phyloP scores from a whole-genome alignment of 1,284 basidiomycete species.

The Apiotrichum laibachii region DNA sequence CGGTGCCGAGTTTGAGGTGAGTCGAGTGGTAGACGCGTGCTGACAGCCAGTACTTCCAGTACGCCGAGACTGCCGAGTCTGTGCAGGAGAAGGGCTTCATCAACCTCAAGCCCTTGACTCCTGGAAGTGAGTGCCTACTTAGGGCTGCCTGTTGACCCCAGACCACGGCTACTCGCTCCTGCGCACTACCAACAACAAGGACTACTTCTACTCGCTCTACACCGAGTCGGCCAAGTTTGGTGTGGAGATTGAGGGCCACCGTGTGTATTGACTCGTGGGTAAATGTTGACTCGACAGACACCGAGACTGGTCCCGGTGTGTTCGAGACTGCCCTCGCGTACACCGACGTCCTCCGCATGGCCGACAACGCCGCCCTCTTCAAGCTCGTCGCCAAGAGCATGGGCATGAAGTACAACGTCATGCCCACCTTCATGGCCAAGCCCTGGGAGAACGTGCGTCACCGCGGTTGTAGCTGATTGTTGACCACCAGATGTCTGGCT shows the following conservation, averaged over 20 bases:
- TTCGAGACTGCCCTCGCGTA: conserved; percentile 93
- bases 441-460: conserved; percentile 79
- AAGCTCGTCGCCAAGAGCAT: conserved; percentile 89
- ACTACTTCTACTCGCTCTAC: conserved; percentile 86
- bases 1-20: conserved; percentile 87
- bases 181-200: conserved; percentile 79
- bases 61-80: conserved; percentile 78
- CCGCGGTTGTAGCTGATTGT: neutral
- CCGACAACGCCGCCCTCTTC: conserved; percentile 90
- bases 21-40: conserved; percentile 22
- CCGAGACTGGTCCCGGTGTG: conserved; percentile 89
- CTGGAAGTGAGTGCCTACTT: conserved; percentile 68
- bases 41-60: conserved; percentile 79
- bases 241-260: conserved; percentile 85
- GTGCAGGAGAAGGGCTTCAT: conserved; percentile 74
- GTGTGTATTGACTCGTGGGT: conserved; percentile 55
- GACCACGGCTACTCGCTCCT: conserved; percentile 93
- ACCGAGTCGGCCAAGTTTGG: conserved; percentile 72
- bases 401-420: conserved; percentile 81
- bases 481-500: conserved; percentile 70
- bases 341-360: conserved; percentile 78
- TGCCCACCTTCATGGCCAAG: conserved; percentile 98
- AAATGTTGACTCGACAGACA: conserved; percentile 59
- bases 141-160: conserved; percentile 41
- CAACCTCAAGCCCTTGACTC: conserved; percentile 73